These are phyloP conservation scores for Capronia epimyces DNA, from an alignment of 2,329 filamentous ascomycete species.

Conservation along the genomic window DNA sequence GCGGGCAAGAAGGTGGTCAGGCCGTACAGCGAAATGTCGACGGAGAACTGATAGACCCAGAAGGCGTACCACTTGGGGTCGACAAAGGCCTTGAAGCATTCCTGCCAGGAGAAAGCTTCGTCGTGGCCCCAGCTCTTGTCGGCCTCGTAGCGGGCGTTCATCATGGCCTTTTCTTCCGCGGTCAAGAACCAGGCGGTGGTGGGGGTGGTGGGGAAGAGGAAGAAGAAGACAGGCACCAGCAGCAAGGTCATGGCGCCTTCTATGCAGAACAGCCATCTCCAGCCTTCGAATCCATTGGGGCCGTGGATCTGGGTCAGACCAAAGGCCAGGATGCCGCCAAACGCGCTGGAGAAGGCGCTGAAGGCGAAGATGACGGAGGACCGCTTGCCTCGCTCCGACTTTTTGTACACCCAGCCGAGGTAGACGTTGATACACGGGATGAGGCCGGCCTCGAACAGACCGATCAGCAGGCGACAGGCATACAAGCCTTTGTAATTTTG, in stretches of 20 bases:
- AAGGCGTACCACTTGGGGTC: conserved; percentile 31
- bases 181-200: conserved; percentile 41
- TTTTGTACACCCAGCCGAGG: conserved; percentile 43
- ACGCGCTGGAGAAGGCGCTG: conserved; percentile 46
- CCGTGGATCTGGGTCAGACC: conserved; percentile 49
- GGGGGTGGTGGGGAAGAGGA: conserved; percentile 42
- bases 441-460: conserved; percentile 37
- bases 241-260: conserved; percentile 44
- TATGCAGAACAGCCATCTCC: conserved; percentile 52
- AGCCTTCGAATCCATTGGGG: conserved; percentile 41
- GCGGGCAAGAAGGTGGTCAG: conserved; percentile 36
- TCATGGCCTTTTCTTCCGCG: conserved; percentile 36
- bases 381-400: conserved; percentile 39
- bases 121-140: conserved; percentile 27
- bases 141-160: conserved; percentile 35
- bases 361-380: conserved; percentile 45
- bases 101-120: conserved; percentile 34
- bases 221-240: conserved; percentile 39
- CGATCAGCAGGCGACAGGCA: conserved; percentile 43
- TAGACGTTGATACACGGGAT: conserved; percentile 42
- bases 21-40: conserved; percentile 40
- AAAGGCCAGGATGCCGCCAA: conserved; percentile 48
- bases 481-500: conserved; percentile 6
- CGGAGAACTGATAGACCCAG: conserved; percentile 38
- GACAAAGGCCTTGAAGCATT: conserved; percentile 37